Conservation (phyloP, 2,329 filamentous ascomycete genomes). For the Fusarium subglutinans region DNA sequence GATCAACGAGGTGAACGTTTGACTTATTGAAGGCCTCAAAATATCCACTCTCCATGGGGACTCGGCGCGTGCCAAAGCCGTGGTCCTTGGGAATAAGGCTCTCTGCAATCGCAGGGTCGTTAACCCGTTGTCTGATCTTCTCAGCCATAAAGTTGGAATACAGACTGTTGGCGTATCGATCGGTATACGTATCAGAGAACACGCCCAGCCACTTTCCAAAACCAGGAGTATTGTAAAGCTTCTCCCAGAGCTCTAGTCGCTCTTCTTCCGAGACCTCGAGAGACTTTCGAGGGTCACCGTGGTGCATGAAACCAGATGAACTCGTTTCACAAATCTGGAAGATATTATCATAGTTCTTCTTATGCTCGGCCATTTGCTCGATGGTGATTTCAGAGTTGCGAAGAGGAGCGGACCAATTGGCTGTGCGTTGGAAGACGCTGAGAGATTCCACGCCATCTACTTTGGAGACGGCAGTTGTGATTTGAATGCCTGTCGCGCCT, state of each 20-base stretch:
- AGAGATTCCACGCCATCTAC: slow-evolving; percentile 46
- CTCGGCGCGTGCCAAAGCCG: slow-evolving; percentile 20
- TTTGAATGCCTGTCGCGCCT: slow-evolving; percentile 32
- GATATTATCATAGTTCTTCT: slow-evolving; percentile 20
- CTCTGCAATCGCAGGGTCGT: slow-evolving; percentile 12
- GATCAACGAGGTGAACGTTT: slow-evolving; percentile 28
- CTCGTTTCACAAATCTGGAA: slow-evolving; percentile 18
- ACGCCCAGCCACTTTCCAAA: slow-evolving; percentile 30
- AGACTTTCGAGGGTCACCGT: slow-evolving; percentile 24
- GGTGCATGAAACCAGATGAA: slow-evolving; percentile 26
- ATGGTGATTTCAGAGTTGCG: slow-evolving; percentile 24
- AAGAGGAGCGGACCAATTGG: slow-evolving; percentile 41
- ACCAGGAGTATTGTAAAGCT: slow-evolving; percentile 13
- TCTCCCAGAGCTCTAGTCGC: slow-evolving; percentile 18
- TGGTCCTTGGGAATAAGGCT: slow-evolving; percentile 23
- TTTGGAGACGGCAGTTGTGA: slow-evolving; percentile 25
- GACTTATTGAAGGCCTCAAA: slow-evolving; percentile 25
- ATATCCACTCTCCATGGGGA: slow-evolving; percentile 34
- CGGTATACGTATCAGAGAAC: slow-evolving; percentile 29
- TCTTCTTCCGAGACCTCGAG: slow-evolving; percentile 15
- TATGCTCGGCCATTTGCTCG: slow-evolving; percentile 15
- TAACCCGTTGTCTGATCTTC: slow-evolving; percentile 21
- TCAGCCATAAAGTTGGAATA: slow-evolving; percentile 29
- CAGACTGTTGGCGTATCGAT: slow-evolving; percentile 19
- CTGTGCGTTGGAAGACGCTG: slow-evolving; percentile 44